phyloP scores from a whole-genome alignment of 495 filamentous ascomycete genomes.

The Penicillium daleae region DNA sequence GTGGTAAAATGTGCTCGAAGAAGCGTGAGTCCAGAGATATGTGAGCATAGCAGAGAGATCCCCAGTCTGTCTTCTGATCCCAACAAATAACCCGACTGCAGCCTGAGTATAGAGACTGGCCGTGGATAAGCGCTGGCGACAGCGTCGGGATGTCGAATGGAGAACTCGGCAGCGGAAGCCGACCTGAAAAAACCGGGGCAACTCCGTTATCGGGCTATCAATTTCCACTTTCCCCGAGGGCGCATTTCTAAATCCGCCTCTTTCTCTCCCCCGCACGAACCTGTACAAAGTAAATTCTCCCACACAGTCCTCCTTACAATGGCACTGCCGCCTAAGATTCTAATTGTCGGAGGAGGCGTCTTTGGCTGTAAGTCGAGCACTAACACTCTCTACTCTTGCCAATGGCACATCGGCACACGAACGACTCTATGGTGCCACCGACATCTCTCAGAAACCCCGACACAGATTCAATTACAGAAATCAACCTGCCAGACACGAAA shows the following conservation, averaged over 20 bases:
- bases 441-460: neutral
- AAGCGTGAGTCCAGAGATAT: neutral
- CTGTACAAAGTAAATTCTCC: neutral
- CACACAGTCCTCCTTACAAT: slow-evolving; percentile 23
- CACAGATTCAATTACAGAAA: neutral
- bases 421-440: slow-evolving; percentile 1
- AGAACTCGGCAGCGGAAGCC: slow-evolving; percentile 13
- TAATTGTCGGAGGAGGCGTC: slow-evolving; percentile 78
- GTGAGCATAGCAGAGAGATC: neutral
- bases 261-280: slow-evolving; percentile 1
- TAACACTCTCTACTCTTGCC: neutral
- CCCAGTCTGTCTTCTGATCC: neutral
- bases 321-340: slow-evolving; percentile 56
- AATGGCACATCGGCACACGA: neutral
- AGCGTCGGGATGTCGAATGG: slow-evolving; percentile 8
- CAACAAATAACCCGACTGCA: neutral
- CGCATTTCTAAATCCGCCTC: neutral
- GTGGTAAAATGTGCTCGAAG: no score
- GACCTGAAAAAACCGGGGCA: slow-evolving; percentile 8
- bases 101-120: neutral
- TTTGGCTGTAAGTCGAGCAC: slow-evolving; percentile 62
- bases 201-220: slow-evolving; percentile 28
- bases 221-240: neutral
- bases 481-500: neutral
- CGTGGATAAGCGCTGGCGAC: neutral